Evolutionary conservation across 176 grass and related monocot species (phyloP).

Genomic region (Ampelocalamus luodianensis): DNA sequence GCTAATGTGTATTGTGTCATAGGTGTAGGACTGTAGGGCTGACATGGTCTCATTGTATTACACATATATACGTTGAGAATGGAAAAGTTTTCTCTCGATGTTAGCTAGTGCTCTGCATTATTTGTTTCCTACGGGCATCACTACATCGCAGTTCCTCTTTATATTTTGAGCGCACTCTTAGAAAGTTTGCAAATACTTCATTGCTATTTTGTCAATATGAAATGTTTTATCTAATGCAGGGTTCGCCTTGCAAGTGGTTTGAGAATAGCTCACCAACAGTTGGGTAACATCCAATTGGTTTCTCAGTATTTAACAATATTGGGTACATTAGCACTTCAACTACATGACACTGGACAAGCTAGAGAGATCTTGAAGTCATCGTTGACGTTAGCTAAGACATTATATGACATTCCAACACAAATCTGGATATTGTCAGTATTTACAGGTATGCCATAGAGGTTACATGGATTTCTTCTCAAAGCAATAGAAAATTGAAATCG

Average conservation of each 20-base stretch:
- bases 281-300: constrained; percentile 98
- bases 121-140: too few relatives aligned
- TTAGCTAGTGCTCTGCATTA: too few relatives aligned
- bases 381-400: constrained; percentile 89
- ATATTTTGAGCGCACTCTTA: background rate
- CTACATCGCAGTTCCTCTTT: too few relatives aligned
- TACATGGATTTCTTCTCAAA: constrained; percentile 8
- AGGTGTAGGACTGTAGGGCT: background rate
- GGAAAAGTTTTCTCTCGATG: background rate
- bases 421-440: constrained; percentile 98
- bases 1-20: background rate
- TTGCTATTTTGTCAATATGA: constrained; percentile 23
- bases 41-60: background rate
- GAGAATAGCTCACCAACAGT: constrained; percentile 95
- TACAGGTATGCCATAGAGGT: constrained; percentile 58
- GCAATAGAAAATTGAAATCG: background rate
- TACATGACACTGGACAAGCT: constrained; percentile 85
- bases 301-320: constrained; percentile 96
- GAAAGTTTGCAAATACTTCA: constrained; percentile 20
- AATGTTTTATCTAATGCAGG: constrained; percentile 48
- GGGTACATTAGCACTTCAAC: constrained; percentile 89
- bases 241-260: constrained; percentile 92
- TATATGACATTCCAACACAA: constrained; percentile 92
- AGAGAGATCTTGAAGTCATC: constrained; percentile 97
- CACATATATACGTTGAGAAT: background rate